Percentiles rank a stretch among this genome's conserved stretches.
Conservation (phyloP, 805 yeast genomes). For the Suhomyces sp. region DNA sequence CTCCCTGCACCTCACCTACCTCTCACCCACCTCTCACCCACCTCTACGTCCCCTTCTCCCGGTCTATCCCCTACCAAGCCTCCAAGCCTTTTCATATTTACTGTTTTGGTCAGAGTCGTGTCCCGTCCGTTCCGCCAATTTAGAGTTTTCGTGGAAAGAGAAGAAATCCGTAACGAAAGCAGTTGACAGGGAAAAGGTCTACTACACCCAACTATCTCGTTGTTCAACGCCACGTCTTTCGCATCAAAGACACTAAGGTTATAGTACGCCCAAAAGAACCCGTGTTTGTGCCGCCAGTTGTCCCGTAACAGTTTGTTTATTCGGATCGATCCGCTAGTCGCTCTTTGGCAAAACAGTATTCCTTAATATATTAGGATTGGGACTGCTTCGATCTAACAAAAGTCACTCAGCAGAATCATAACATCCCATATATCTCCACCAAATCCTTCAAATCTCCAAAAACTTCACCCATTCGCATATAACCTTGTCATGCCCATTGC, state of each 20-base stretch:
- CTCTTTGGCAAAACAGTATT: not conserved
- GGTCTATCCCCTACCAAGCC: not conserved
- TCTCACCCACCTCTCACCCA: not conserved
- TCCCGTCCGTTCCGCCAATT: not conserved
- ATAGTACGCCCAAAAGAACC: not conserved
- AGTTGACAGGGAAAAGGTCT: not conserved
- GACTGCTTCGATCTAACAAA: not conserved
- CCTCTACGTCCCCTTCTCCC: not conserved
- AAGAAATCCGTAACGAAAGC: not conserved
- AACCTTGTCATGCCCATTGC: slow-evolving; percentile 30
- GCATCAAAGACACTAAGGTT: not conserved
- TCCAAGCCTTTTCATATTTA: not conserved
- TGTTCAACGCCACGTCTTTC: not conserved
- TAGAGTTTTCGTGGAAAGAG: not conserved
- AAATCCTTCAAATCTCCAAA: not conserved
- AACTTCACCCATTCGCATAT: not conserved
- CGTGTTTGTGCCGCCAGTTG: not conserved
- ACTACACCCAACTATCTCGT: not conserved
- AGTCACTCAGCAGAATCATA: not conserved
- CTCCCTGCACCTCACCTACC: not conserved
- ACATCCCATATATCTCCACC: not conserved
- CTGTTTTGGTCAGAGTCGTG: not conserved
- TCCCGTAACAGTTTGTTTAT: not conserved
- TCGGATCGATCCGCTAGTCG: not conserved
- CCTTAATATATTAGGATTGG: not conserved